Percentiles rank a stretch among this genome's conserved stretches.
Evolutionary conservation across 2,329 filamentous ascomycete species (phyloP).

Genomic region (Dothidotthia symphoricarpi): DNA sequence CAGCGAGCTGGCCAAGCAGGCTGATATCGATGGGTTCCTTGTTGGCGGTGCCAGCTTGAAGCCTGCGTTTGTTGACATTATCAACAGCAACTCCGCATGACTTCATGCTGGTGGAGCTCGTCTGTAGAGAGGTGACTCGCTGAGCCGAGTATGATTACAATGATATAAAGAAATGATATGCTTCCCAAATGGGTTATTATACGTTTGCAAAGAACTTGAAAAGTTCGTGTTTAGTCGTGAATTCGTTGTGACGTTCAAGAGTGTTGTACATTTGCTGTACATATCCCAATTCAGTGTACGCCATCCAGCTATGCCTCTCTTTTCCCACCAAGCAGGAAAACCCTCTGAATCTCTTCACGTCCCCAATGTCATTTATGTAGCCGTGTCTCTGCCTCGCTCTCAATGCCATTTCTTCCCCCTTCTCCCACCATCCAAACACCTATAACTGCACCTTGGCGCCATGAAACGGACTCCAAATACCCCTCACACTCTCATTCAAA

Average conservation of each 20-base stretch:
- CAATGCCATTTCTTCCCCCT: background rate
- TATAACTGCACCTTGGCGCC: constrained; percentile 47
- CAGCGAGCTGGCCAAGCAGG: constrained; percentile 83
- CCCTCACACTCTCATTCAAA: constrained; percentile 63
- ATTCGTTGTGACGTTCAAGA: constrained; percentile 3
- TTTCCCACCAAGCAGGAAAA: too few species aligned
- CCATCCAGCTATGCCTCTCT: constrained; percentile 16
- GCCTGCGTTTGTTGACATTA: constrained; percentile 79
- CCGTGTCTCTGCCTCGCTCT: constrained; percentile 1
- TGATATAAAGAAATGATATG: background rate
- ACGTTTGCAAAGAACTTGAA: background rate
- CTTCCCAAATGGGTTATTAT: background rate
- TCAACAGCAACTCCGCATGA: constrained; percentile 57
- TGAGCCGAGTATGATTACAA: background rate
- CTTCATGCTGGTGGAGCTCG: constrained; percentile 35
- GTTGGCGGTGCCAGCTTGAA: constrained; percentile 96
- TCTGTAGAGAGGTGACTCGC: constrained; percentile 33
- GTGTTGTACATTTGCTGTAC: constrained; percentile 16
- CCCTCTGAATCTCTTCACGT: too few species aligned
- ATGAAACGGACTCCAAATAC: constrained; percentile 65
- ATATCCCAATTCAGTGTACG: constrained; percentile 16
- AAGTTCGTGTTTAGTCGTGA: too few species aligned
- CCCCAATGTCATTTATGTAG: background rate
- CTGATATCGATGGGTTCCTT: constrained; percentile 96
- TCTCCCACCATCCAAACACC: background rate